phyloP scores from a whole-genome alignment of 495 filamentous ascomycete species.

The Penicillium angulare region DNA sequence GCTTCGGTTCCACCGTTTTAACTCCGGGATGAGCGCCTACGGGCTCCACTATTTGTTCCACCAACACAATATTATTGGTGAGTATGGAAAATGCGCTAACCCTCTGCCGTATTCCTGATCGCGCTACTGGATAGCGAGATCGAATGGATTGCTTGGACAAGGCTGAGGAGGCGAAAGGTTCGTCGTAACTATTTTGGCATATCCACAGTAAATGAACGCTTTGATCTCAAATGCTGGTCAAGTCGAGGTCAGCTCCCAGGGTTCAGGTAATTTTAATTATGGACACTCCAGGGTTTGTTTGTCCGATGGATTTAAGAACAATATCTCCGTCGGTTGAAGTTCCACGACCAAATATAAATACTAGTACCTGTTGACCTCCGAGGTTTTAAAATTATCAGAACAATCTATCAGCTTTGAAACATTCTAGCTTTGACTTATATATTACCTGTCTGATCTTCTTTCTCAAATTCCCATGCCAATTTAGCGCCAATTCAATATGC shows the following conservation, averaged over 20 bases:
- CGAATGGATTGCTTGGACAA: too few species aligned
- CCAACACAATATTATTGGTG: not conserved
- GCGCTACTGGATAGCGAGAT: not conserved
- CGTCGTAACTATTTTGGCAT: not conserved
- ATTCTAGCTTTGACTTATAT: too few species aligned
- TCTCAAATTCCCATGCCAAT: too few species aligned
- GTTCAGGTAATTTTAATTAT: too few species aligned
- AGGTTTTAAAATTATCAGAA: too few species aligned
- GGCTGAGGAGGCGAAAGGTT: too few species aligned
- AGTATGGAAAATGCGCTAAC: slow-evolving; percentile 1
- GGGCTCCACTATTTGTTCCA: not conserved
- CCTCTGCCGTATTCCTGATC: not conserved
- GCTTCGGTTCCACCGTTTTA: not conserved
- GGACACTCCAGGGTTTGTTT: not conserved
- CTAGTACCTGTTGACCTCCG: not conserved
- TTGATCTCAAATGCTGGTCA: too few species aligned
- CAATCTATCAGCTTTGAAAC: too few species aligned
- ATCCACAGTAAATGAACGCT: too few species aligned
- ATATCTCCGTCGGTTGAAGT: not conserved
- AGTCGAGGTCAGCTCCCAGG: too few species aligned
- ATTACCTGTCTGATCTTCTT: too few species aligned
- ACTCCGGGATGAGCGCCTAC: too few species aligned
- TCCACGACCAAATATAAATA: not conserved
- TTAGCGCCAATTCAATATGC: slow-evolving; percentile 13
- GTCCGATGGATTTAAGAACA: not conserved